Conservation (phyloP, 441 rosid species). For the Adansonia grandidieri region DNA sequence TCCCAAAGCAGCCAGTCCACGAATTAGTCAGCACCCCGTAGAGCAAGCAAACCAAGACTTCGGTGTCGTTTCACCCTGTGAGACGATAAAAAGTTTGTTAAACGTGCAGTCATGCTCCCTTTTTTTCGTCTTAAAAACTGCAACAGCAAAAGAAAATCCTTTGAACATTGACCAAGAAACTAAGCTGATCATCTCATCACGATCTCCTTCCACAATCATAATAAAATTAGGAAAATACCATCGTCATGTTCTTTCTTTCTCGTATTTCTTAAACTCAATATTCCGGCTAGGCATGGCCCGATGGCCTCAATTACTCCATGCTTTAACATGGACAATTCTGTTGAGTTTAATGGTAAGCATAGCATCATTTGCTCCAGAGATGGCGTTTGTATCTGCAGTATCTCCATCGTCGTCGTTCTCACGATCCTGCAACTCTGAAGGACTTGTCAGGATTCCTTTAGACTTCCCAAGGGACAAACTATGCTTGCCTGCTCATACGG, state of each 20-base stretch:
- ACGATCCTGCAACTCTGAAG: conserved; percentile 28
- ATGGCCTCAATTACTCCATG: conserved; percentile 28
- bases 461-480: conserved; percentile 41
- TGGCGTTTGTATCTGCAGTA: conserved; percentile 45
- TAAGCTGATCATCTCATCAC: not conserved
- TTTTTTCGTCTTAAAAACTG: conserved; percentile 18
- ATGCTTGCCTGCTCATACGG: conserved; percentile 44
- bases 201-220: not conserved
- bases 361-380: conserved; percentile 43
- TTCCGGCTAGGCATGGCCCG: conserved; percentile 10
- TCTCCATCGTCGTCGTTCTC: conserved; percentile 36
- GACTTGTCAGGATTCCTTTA: conserved; percentile 44
- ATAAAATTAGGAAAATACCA: not conserved
- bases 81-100: not conserved
- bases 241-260: conserved; percentile 21
- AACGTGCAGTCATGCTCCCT: conserved; percentile 10
- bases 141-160: conserved; percentile 6
- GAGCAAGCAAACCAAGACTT: not conserved
- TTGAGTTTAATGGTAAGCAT: conserved; percentile 40
- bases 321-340: conserved; percentile 48
- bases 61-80: not conserved
- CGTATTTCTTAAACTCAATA: conserved; percentile 10
- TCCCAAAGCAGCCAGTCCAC: not conserved
- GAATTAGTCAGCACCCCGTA: not conserved
- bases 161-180: not conserved